Base-by-base conservation (phyloP, 2,329 filamentous ascomycete genomes). In the Hypoxylon sp. region DNA sequence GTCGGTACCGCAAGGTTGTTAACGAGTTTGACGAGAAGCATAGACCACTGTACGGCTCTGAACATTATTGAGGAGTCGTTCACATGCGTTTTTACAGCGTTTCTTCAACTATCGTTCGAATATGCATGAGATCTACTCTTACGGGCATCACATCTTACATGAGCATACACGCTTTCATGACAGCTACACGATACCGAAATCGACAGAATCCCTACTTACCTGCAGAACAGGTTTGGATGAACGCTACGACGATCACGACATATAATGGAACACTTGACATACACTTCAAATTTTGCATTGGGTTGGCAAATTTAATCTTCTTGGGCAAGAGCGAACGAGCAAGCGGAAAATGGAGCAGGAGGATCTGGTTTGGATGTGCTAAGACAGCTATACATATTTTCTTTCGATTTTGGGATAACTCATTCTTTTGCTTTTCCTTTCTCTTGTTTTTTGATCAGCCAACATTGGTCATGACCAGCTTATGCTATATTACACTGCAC, bases 21-120 rank as follows among this genome's bases (percentile, higher is more conserved):
- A 57, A 65, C 22, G 65, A 68, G 62, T 68, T 68, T 13, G 65
- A 68, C 19, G 62, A 49, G 32, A 65, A 64, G 41, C 62, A 56
- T 15, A 55, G 52, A 39, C 65, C 65, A 19, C 26, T 58, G 43
- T 60, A 65, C 19, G 65, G 65, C 1, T 65, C 65, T 1, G 65
- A 68, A 37, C 50, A 62, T 22, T 26, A 43, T 10, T 43, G n/a
- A 19, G 28, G 10, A 10, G 24, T n/a, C 13, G 13, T 41, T 41
- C 4, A 3, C 11, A 15, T 13, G 24, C n/a, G 19, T 17, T 15
- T 19, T 6, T 43, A 5, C 1, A 6, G 7, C 7, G 34, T 54
- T 26, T 26, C 24, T 7, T 4, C 7, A 26, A 26, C 24, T 4
- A n/a, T n/a, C n/a, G 24, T 26, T 26, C 24, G 24, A 7, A 26